phyloP scores from a whole-genome alignment of 441 rosid species.

The Jatropha podagrica region DNA sequence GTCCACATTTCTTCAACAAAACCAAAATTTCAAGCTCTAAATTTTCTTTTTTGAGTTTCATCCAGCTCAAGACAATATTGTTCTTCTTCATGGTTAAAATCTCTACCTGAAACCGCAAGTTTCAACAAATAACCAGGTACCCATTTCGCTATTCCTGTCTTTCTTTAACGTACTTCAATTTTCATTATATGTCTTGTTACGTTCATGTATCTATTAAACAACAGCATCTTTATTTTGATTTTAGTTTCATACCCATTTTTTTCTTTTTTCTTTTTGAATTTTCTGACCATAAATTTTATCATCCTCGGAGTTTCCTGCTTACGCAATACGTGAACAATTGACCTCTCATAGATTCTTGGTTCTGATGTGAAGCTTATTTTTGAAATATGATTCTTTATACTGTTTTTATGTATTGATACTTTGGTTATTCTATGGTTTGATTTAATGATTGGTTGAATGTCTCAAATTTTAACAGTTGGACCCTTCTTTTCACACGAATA shows the following conservation, averaged over 20 bases:
- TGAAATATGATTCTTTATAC: constrained; percentile 1
- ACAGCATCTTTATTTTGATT: constrained; percentile 6
- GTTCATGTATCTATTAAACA: background rate
- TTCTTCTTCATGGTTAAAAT: background rate
- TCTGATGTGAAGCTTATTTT: background rate
- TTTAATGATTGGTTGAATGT: background rate
- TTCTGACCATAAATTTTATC: background rate
- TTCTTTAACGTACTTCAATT: background rate
- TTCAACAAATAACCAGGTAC: constrained; percentile 19
- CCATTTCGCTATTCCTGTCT: background rate
- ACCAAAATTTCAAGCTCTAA: background rate
- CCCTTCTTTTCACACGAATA: background rate
- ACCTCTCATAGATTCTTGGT: background rate
- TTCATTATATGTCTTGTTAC: background rate
- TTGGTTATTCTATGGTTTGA: background rate
- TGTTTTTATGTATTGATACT: background rate
- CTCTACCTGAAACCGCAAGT: constrained; percentile 6
- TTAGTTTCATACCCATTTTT: constrained; percentile 4
- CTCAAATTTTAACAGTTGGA: background rate
- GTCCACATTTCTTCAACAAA: background rate
- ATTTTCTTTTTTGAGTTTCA: constrained; percentile 6
- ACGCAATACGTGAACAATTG: background rate
- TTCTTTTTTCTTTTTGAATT: background rate
- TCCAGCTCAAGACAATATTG: background rate
- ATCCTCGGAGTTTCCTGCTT: background rate